phyloP scores from a whole-genome alignment of 768 basidiomycete species.

The Suillus hirtellus region DNA sequence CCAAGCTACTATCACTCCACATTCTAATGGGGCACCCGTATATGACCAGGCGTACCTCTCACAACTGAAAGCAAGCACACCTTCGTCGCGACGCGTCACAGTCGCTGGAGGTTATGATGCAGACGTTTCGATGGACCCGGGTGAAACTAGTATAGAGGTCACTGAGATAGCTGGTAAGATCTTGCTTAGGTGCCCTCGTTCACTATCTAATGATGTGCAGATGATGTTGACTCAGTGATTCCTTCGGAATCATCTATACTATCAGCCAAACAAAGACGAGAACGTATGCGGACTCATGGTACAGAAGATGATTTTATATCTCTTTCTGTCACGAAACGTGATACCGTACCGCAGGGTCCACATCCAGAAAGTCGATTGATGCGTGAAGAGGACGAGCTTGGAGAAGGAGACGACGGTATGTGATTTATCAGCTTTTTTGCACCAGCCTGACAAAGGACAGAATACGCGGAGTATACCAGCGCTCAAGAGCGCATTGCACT shows the following conservation, averaged over 20 bases:
- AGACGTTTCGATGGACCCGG: conserved; percentile 48
- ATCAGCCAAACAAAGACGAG: conserved; percentile 75
- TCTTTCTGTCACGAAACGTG: conserved; percentile 60
- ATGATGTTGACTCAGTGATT: conserved; percentile 48
- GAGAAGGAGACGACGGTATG: conserved; percentile 86
- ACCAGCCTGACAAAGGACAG: conserved; percentile 39
- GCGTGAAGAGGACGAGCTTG: conserved; percentile 85
- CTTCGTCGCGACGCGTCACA: conserved; percentile 46
- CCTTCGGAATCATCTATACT: conserved; percentile 72
- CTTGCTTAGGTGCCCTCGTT: neutral
- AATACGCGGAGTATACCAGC: conserved; percentile 85
- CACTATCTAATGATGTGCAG: conserved; percentile 22
- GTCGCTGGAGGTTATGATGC: conserved; percentile 45
- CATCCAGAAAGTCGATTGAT: conserved; percentile 83
- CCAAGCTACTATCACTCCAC: conserved; percentile 51
- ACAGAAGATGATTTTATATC: conserved; percentile 76
- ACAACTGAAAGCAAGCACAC: conserved; percentile 78
- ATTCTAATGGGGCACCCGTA: conserved; percentile 50
- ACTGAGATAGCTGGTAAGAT: conserved; percentile 34
- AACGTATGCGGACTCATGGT: conserved; percentile 56
- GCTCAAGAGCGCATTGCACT: conserved; percentile 85
- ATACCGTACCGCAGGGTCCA: conserved; percentile 62
- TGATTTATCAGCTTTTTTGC: conserved; percentile 9
- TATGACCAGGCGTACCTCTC: conserved; percentile 76
- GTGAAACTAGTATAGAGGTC: conserved; percentile 38